Evolutionary conservation across 805 yeast genomes (phyloP).

Genomic region (Scheffersomyces amazonensis): DNA sequence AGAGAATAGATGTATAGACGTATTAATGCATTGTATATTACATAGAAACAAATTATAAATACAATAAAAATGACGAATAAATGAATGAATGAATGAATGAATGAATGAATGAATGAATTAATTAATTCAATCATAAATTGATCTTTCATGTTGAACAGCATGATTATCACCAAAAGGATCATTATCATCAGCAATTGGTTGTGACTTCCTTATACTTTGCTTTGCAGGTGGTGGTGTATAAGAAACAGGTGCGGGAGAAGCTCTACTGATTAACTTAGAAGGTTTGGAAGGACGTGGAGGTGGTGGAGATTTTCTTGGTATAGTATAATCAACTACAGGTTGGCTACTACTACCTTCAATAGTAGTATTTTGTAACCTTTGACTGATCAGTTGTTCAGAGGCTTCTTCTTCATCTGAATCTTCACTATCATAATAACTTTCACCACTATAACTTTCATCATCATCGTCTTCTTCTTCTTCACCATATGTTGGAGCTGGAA

Average conservation of each 20-base stretch:
- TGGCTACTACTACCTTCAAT: slow-evolving; percentile 4
- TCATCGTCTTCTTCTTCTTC: slow-evolving; percentile 18
- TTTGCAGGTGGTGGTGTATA: slow-evolving; percentile 7
- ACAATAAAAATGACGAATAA: too few species aligned
- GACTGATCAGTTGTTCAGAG: slow-evolving; percentile 8
- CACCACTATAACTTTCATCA: slow-evolving; percentile 23
- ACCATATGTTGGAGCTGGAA: slow-evolving; percentile 32
- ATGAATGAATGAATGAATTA: too few species aligned
- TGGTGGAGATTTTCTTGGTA: slow-evolving; percentile 16
- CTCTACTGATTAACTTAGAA: neutral
- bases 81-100: too few species aligned
- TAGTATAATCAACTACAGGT: neutral
- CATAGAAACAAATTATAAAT: too few species aligned
- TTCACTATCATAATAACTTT: slow-evolving; percentile 37
- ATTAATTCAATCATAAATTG: slow-evolving; percentile 18
- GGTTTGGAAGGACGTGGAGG: slow-evolving; percentile 29
- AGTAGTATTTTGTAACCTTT: slow-evolving; percentile 9
- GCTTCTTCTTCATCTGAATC: slow-evolving; percentile 19
- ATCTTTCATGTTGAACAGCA: slow-evolving; percentile 12
- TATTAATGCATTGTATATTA: too few species aligned
- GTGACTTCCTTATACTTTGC: slow-evolving; percentile 2
- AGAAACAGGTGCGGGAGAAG: slow-evolving; percentile 2
- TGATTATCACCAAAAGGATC: slow-evolving; percentile 41
- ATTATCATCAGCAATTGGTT: slow-evolving; percentile 10
- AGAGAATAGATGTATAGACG: too few species aligned